A percentile compares a stretch with the other conserved stretches of the same genome.
These are phyloP conservation scores for Kernera saxatilis DNA, from an alignment of 345 rosid species.

Conservation along the genomic window DNA sequence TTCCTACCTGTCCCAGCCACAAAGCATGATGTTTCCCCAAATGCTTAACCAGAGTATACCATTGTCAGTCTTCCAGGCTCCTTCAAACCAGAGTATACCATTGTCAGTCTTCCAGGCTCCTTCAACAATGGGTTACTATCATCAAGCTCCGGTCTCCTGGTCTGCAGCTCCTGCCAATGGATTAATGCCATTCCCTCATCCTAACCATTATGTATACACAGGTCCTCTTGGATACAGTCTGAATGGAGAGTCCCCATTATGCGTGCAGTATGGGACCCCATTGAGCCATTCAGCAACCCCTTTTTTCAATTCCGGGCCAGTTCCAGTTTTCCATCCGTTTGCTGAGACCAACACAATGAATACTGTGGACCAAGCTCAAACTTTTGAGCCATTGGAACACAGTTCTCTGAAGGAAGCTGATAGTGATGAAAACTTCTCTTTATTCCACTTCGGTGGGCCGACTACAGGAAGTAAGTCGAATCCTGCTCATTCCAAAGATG, in stretches of 20 bases:
- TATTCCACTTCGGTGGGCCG: slow-evolving; percentile 91
- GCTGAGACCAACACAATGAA: slow-evolving; percentile 41
- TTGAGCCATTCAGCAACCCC: slow-evolving; percentile 49
- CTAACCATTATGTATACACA: slow-evolving; percentile 57
- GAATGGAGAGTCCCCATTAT: slow-evolving; percentile 56
- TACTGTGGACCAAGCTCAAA: slow-evolving; percentile 36
- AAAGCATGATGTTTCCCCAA: slow-evolving; percentile 38
- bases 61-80: no score
- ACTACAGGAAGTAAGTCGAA: slow-evolving; percentile 43
- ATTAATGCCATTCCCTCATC: slow-evolving; percentile 50
- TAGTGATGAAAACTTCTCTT: slow-evolving; percentile 52
- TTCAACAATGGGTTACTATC: slow-evolving; percentile 71
- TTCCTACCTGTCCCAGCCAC: slow-evolving; percentile 37
- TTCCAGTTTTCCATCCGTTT: slow-evolving; percentile 52
- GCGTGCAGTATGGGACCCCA: slow-evolving; percentile 56
- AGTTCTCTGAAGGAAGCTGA: slow-evolving; percentile 39
- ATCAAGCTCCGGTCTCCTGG: slow-evolving; percentile 80
- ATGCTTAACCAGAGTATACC: slow-evolving; percentile 53
- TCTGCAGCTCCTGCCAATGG: slow-evolving; percentile 59
- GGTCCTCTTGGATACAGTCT: slow-evolving; percentile 54
- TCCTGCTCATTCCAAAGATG: slow-evolving; percentile 38
- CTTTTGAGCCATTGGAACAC: slow-evolving; percentile 23
- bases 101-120: slow-evolving; percentile 60
- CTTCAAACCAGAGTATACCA: slow-evolving; percentile 53
- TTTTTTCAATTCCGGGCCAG: slow-evolving; percentile 38